Evolutionary conservation across 2,329 filamentous ascomycete genomes (phyloP).

Genomic region (Fusarium subglutinans): DNA sequence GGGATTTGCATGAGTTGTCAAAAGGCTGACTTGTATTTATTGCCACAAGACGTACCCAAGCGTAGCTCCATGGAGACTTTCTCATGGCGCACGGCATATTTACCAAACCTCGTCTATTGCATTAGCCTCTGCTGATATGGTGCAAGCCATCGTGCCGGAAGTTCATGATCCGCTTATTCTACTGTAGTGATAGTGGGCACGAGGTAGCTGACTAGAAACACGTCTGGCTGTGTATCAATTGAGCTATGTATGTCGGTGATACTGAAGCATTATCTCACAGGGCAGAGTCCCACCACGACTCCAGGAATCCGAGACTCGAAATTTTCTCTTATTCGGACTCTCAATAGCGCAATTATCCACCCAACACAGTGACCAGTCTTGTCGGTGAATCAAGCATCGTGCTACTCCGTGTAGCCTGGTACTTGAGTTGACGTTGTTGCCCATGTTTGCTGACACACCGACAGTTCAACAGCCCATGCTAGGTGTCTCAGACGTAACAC

Average conservation of each 20-base stretch:
- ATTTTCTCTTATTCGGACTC: slow-evolving; percentile 3
- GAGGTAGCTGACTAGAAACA: background rate
- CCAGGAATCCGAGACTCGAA: background rate
- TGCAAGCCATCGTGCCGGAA: background rate
- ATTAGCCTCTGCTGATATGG: background rate
- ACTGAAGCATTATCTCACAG: background rate
- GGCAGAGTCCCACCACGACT: background rate
- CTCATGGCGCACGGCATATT: background rate
- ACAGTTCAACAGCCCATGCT: slow-evolving; percentile 14
- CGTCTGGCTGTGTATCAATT: background rate
- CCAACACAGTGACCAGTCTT: background rate
- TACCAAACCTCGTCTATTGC: background rate
- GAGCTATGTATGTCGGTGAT: background rate
- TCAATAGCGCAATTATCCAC: background rate
- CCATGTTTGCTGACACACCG: slow-evolving; percentile 19
- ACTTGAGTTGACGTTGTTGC: background rate
- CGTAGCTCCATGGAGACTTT: background rate
- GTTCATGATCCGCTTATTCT: background rate
- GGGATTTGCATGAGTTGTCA: background rate
- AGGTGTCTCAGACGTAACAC: slow-evolving; percentile 2
- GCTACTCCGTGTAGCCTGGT: background rate
- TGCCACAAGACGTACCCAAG: background rate
- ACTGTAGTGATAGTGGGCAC: background rate
- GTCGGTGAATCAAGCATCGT: background rate
- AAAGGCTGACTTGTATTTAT: background rate